Conservation (phyloP, 2,329 filamentous ascomycete genomes). For the Neofusicoccum parvum region DNA sequence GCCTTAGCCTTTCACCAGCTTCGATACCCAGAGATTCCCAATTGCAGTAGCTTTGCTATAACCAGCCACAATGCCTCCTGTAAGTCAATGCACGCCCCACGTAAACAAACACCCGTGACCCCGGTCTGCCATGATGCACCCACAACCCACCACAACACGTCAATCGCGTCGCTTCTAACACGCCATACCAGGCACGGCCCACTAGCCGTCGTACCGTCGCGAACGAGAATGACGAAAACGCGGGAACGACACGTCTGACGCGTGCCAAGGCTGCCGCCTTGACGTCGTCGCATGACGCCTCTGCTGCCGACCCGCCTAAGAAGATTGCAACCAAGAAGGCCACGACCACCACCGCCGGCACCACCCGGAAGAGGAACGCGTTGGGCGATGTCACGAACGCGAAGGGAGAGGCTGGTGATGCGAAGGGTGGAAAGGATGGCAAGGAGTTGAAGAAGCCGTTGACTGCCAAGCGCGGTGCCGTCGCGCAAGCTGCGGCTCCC, state of each 20-base stretch:
- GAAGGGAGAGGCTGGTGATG: conserved; percentile 48
- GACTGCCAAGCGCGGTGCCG: conserved; percentile 61
- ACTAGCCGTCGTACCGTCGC: conserved; percentile 74
- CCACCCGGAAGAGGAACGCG: conserved; percentile 73
- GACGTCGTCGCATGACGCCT: conserved; percentile 48
- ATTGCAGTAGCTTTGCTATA: conserved; percentile 28
- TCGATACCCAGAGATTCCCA: conserved; percentile 20
- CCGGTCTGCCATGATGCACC: neutral
- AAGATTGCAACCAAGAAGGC: conserved; percentile 52
- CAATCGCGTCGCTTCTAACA: conserved; percentile 42
- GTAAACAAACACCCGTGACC: conserved; percentile 3
- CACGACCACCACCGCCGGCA: conserved; percentile 44
- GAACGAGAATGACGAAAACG: conserved; percentile 95
- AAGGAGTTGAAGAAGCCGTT: conserved; percentile 74
- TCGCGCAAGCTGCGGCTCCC: conserved; percentile 77
- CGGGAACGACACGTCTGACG: conserved; percentile 77
- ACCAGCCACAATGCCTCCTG: conserved; percentile 58
- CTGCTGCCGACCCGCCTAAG: conserved; percentile 60
- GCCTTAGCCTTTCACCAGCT: neutral
- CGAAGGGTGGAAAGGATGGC: conserved; percentile 43
- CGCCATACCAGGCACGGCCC: conserved; percentile 62
- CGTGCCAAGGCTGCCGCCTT: conserved; percentile 85
- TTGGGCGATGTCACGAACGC: conserved; percentile 91
- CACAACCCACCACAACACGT: neutral
- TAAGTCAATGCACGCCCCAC: conserved; percentile 44